Percentiles rank a stretch among this genome's conserved stretches.
These are phyloP conservation scores for Gracilariopsis chorda DNA, from an alignment of 23 red algal species.

Conservation along the genomic window DNA sequence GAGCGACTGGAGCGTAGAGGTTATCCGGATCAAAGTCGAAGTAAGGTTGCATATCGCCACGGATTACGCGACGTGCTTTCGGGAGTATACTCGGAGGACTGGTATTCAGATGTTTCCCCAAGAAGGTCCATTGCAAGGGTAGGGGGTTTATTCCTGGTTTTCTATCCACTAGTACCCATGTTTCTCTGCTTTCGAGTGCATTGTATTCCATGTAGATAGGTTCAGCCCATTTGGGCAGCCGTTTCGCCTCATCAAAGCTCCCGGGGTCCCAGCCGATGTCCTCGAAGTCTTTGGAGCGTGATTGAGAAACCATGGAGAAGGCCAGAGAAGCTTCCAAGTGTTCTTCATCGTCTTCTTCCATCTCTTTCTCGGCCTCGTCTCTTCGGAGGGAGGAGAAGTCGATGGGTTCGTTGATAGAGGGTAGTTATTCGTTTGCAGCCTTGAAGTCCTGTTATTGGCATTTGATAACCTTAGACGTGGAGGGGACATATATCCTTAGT, in stretches of 20 bases:
- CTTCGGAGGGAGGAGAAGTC: not conserved
- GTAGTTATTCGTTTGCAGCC: not conserved
- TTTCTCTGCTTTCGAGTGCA: not conserved
- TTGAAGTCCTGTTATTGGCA: not conserved
- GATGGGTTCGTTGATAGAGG: not conserved
- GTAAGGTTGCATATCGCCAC: not conserved
- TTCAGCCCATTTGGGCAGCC: not conserved
- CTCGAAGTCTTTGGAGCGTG: not conserved
- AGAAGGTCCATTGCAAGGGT: conserved; percentile 3
- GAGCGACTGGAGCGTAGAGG: conserved; percentile 5
- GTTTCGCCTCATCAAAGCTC: not conserved
- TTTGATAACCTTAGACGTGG: not conserved
- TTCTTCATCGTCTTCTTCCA: not conserved
- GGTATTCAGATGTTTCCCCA: not conserved
- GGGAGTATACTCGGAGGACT: not conserved
- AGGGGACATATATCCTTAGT: conserved; percentile 12
- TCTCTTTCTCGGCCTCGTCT: not conserved
- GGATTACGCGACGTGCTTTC: not conserved
- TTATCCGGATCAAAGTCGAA: not conserved
- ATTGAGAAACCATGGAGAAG: not conserved
- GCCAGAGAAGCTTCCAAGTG: not conserved
- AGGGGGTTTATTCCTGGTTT: not conserved
- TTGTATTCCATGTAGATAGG: conserved; percentile 13
- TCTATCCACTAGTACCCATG: not conserved
- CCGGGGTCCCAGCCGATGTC: not conserved